phyloP scores from a whole-genome alignment of 306 rosid species.

The Begonia fuchsioides region DNA sequence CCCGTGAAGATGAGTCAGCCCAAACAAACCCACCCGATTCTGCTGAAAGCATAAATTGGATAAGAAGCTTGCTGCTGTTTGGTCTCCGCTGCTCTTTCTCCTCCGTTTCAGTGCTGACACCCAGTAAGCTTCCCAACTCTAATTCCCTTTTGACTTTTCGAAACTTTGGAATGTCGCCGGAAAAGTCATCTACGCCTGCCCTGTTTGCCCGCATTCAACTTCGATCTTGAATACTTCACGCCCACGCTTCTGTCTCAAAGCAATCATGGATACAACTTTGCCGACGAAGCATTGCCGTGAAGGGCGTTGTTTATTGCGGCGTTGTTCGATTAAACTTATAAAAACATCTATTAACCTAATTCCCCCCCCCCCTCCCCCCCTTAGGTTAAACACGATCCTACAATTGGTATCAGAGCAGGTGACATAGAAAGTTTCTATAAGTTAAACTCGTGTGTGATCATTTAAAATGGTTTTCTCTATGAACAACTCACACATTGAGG shows the following conservation, averaged over 20 bases:
- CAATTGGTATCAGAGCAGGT: too few species aligned
- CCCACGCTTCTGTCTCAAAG: constrained; percentile 8
- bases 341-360: too few species aligned
- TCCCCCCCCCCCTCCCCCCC: too few species aligned
- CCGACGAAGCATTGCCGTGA: constrained; percentile 23
- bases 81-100: background rate
- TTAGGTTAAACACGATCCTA: too few species aligned
- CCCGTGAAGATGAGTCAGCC: too few species aligned
- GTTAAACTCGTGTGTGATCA: too few species aligned
- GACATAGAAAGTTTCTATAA: too few species aligned
- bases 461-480: too few species aligned
- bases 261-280: constrained; percentile 27
- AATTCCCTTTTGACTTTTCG: background rate
- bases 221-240: constrained; percentile 4
- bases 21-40: too few species aligned
- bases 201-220: background rate
- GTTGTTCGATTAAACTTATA: too few species aligned
- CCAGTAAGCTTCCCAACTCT: background rate
- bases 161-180: too few species aligned
- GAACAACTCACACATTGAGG: too few species aligned
- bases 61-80: background rate
- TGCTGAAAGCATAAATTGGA: background rate
- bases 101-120: background rate
- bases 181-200: background rate
- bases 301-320: constrained; percentile 39